Conservation (phyloP, 176 grass and related monocot genomes). For the Tillandsia leiboldiana region DNA sequence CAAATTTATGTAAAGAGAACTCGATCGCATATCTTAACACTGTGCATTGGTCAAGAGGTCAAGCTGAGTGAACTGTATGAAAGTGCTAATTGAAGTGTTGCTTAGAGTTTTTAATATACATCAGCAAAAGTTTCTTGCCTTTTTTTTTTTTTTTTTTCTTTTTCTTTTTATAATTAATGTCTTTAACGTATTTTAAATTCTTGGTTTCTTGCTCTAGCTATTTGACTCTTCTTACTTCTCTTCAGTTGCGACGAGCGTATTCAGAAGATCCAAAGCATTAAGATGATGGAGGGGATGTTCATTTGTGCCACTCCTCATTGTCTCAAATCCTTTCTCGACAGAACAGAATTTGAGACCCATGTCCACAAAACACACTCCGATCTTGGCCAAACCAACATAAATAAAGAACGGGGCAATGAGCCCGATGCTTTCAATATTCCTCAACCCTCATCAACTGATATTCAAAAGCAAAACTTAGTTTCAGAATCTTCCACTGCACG, state of each 20-base stretch:
- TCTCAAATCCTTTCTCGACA: slow-evolving; percentile 89
- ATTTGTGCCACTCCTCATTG: slow-evolving; percentile 92
- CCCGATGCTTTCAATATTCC: slow-evolving; percentile 51
- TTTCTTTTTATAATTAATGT: not conserved
- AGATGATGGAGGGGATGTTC: slow-evolving; percentile 97
- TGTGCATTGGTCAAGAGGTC: too few species aligned
- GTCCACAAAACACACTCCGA: slow-evolving; percentile 53
- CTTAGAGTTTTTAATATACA: not conserved
- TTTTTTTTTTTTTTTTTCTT: not conserved
- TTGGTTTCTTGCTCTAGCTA: slow-evolving; percentile 1
- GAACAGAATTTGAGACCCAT: slow-evolving; percentile 64
- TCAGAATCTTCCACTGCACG: slow-evolving; percentile 73
- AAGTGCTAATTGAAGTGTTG: not conserved
- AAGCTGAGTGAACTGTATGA: too few species aligned
- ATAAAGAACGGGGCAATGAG: slow-evolving; percentile 47
- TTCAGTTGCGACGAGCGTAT: slow-evolving; percentile 88
- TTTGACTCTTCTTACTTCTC: slow-evolving; percentile 26
- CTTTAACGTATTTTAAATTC: not conserved
- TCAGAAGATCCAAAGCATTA: slow-evolving; percentile 95
- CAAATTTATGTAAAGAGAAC: too few species aligned
- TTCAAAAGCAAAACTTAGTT: slow-evolving; percentile 45
- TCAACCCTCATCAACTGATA: slow-evolving; percentile 38
- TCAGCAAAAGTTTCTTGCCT: not conserved
- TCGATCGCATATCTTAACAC: too few species aligned
- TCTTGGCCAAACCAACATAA: slow-evolving; percentile 43